Percentiles rank a stretch among this genome's conserved stretches.
Evolutionary conservation across 129 eudicot genomes (phyloP).

Genomic region (Flaveria trinervia): DNA sequence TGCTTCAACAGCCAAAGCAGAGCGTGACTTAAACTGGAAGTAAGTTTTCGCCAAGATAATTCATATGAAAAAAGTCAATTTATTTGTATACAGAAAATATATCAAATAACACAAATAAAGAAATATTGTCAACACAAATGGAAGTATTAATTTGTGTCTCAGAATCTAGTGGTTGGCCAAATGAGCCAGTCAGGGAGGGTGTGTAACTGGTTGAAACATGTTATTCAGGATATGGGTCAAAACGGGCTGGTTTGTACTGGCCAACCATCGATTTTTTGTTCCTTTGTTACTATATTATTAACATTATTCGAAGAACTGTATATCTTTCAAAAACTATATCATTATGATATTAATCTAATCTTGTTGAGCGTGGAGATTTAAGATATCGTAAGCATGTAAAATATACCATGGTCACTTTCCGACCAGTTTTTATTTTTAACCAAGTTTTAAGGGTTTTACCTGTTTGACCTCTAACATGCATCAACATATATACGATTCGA

Average conservation of each 20-base stretch:
- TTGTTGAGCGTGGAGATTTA: neutral
- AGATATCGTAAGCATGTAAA: neutral
- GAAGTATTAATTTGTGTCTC: neutral
- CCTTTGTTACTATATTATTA: neutral
- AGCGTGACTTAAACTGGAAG: slow-evolving; percentile 89
- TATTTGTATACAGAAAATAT: neutral
- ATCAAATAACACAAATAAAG: neutral
- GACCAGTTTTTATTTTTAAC: neutral
- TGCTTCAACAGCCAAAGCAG: slow-evolving; percentile 84
- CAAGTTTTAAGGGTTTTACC: neutral
- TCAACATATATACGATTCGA: slow-evolving; percentile 1
- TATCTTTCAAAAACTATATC: neutral
- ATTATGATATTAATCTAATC: neutral
- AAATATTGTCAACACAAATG: neutral
- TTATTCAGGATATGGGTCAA: neutral
- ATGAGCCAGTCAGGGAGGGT: neutral
- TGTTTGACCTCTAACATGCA: neutral
- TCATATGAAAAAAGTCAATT: neutral
- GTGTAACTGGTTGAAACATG: neutral
- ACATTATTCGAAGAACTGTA: neutral
- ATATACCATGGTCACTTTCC: neutral
- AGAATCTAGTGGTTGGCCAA: neutral
- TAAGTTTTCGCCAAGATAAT: slow-evolving; percentile 36
- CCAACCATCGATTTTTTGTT: neutral
- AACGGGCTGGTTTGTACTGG: neutral